Percentiles rank a stretch among this genome's conserved stretches.
Evolutionary conservation across 441 rosid genomes (phyloP).

Genomic region (Geranium incanum): DNA sequence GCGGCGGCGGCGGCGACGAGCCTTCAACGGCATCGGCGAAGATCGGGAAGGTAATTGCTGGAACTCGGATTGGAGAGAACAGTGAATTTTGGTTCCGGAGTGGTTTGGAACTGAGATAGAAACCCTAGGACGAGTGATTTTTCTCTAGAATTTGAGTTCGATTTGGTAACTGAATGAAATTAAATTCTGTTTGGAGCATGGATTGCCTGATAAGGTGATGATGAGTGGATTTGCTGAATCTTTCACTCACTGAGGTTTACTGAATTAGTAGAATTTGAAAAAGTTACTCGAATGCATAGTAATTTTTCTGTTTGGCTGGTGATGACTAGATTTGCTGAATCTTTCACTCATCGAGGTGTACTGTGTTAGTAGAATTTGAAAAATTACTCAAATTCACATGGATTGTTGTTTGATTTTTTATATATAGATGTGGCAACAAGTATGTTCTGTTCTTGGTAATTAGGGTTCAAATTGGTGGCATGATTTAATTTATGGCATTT

Average conservation of each 20-base stretch:
- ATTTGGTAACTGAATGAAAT: background rate
- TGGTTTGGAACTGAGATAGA: background rate
- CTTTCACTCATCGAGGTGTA: background rate
- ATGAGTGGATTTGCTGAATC: background rate
- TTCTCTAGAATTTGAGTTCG: background rate
- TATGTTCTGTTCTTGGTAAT: background rate
- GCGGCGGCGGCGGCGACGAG: conserved; percentile 2
- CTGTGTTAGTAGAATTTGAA: background rate
- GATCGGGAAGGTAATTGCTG: conserved; percentile 1
- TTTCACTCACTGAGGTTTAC: background rate
- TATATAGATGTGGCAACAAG: background rate
- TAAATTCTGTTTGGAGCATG: background rate
- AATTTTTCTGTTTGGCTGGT: too few species aligned
- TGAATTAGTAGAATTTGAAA: background rate
- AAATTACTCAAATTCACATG: background rate
- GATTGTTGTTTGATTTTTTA: background rate
- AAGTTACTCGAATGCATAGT: background rate
- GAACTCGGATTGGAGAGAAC: background rate
- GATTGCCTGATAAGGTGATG: too few species aligned
- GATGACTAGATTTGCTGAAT: background rate
- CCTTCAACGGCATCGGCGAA: background rate
- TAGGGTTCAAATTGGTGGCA: background rate
- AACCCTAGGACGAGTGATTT: background rate
- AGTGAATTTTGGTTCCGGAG: conserved; percentile 1
- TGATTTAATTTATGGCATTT: too few species aligned